These are phyloP conservation scores for Yamadazyma jaroonii DNA, from an alignment of 1,139 yeast species.

Conservation along the genomic window DNA sequence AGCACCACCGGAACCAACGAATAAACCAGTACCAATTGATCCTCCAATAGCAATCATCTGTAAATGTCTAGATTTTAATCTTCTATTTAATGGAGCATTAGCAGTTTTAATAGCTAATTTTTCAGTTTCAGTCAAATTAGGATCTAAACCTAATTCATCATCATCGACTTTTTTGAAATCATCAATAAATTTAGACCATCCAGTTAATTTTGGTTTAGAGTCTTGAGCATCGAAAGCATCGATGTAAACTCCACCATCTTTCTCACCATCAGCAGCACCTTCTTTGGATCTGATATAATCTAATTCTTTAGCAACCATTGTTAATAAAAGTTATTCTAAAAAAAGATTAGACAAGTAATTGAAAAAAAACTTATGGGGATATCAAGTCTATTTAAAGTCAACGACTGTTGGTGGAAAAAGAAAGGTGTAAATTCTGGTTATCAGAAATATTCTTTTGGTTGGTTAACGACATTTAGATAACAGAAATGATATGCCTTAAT, in stretches of 20 bases:
- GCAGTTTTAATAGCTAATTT: slow-evolving; percentile 66
- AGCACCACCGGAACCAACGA: slow-evolving; percentile 64
- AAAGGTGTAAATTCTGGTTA: too few species aligned
- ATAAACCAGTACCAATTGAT: slow-evolving; percentile 41
- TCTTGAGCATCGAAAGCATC: slow-evolving; percentile 40
- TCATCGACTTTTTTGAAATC: slow-evolving; percentile 56
- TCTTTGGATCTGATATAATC: slow-evolving; percentile 40
- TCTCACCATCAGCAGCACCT: slow-evolving; percentile 36
- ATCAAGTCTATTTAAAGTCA: too few species aligned
- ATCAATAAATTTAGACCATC: slow-evolving; percentile 47
- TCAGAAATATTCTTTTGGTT: too few species aligned
- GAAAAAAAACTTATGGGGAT: too few species aligned
- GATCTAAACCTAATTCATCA: slow-evolving; percentile 56
- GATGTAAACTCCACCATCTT: slow-evolving; percentile 41
- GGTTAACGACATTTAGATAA: too few species aligned
- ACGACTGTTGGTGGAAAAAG: too few species aligned
- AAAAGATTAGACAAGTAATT: too few species aligned
- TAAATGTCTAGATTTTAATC: slow-evolving; percentile 61
- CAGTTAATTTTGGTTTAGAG: slow-evolving; percentile 23
- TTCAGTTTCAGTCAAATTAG: slow-evolving; percentile 56
- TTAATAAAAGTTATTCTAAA: neutral
- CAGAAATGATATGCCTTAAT: too few species aligned
- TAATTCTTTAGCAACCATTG: slow-evolving; percentile 44
- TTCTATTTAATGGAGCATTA: slow-evolving; percentile 64
- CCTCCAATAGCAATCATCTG: slow-evolving; percentile 91